A percentile compares a stretch with the other conserved stretches of the same genome.
These are phyloP conservation scores for Chernovozyma sophiae-reginae DNA, from an alignment of 1,139 yeast species.

Conservation along the genomic window DNA sequence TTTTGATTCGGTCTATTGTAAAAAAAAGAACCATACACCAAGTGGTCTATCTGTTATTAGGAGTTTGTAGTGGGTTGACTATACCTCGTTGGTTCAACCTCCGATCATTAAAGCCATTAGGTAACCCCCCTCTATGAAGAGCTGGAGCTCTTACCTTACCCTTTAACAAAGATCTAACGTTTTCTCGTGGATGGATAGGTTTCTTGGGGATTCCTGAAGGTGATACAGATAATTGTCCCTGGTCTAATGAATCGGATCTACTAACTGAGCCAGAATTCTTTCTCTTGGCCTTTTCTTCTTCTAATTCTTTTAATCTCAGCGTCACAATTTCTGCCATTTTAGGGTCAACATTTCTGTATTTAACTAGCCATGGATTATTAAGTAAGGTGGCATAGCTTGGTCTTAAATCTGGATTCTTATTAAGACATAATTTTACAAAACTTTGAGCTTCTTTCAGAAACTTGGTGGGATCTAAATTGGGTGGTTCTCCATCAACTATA, in stretches of 20 bases:
- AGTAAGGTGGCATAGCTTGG: slow-evolving; percentile 78
- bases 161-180: slow-evolving; percentile 34
- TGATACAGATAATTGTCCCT: background rate
- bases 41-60: too few species aligned
- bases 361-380: slow-evolving; percentile 77
- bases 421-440: slow-evolving; percentile 76
- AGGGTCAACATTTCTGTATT: slow-evolving; percentile 39
- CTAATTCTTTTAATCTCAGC: slow-evolving; percentile 27
- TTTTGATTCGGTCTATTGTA: too few species aligned
- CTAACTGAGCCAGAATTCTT: background rate
- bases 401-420: slow-evolving; percentile 74
- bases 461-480: slow-evolving; percentile 49
- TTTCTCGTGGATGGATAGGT: slow-evolving; percentile 8
- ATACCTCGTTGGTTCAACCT: background rate
- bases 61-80: too few species aligned
- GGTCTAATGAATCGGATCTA: slow-evolving; percentile 3
- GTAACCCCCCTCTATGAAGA: slow-evolving; percentile 38
- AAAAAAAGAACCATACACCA: too few species aligned
- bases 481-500: slow-evolving; percentile 95
- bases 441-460: slow-evolving; percentile 76
- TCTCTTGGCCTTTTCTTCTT: slow-evolving; percentile 17
- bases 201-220: background rate
- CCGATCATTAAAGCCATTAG: background rate
- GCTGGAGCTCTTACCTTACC: slow-evolving; percentile 42
- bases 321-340: slow-evolving; percentile 41